phyloP scores from a whole-genome alignment of 1,284 basidiomycete genomes.

The Cystobasidium sp. region DNA sequence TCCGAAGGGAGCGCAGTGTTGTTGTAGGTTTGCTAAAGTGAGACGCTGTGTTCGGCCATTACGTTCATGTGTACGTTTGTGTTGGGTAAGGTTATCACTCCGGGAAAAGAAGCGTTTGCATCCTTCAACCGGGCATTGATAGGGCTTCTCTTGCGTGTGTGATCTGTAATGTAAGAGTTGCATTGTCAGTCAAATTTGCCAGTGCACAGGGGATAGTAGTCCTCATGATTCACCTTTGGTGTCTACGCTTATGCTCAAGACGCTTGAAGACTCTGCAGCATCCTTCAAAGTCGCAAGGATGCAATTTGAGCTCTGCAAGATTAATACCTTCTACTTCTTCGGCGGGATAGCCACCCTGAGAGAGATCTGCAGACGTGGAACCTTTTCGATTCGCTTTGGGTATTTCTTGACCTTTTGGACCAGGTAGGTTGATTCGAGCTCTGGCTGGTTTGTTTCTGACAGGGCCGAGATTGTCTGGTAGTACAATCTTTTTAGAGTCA shows the following conservation, averaged over 20 bases:
- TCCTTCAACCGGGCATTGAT: slow-evolving; percentile 22
- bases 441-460: neutral
- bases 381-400: slow-evolving; percentile 8
- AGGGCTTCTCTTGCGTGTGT: slow-evolving; percentile 31
- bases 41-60: slow-evolving; percentile 25
- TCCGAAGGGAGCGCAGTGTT: neutral
- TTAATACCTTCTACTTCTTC: neutral
- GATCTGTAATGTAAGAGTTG: no score
- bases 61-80: slow-evolving; percentile 32
- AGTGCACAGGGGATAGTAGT: no score
- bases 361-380: neutral
- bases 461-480: neutral
- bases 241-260: slow-evolving; percentile 30
- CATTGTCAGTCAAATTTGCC: no score
- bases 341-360: neutral
- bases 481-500: neutral
- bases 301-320: slow-evolving; percentile 10
- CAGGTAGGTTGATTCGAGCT: slow-evolving; percentile 1
- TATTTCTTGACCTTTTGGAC: slow-evolving; percentile 12
- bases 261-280: slow-evolving; percentile 33
- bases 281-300: slow-evolving; percentile 38
- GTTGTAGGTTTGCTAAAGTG: slow-evolving; percentile 10
- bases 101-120: slow-evolving; percentile 34
- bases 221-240: slow-evolving; percentile 22
- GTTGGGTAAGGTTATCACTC: slow-evolving; percentile 33